Evolutionary conservation across 2,329 filamentous ascomycete species (phyloP).

Genomic region (Phialemoniopsis sp.): DNA sequence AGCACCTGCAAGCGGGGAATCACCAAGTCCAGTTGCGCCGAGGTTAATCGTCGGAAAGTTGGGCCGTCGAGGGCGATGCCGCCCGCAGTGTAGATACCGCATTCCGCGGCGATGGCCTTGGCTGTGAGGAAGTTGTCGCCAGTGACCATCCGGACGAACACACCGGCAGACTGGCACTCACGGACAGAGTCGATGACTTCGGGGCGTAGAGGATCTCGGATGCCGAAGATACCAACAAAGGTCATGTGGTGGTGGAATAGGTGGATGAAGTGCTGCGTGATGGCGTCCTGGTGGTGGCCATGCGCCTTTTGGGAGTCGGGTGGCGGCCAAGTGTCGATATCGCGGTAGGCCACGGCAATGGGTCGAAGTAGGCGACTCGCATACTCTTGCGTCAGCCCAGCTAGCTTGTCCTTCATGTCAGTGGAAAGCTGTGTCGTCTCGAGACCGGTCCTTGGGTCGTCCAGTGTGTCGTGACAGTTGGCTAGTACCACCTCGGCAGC

Average conservation of each 20-base stretch:
- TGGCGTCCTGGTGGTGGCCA: conserved; percentile 31
- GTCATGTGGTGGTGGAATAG: conserved; percentile 6
- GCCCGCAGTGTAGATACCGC: conserved; percentile 43
- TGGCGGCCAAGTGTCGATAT: conserved; percentile 63
- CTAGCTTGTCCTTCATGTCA: background rate
- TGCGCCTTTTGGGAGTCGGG: conserved; percentile 45
- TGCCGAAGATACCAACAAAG: conserved; percentile 64
- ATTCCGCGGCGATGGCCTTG: conserved; percentile 50
- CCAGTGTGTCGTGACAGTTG: conserved; percentile 35
- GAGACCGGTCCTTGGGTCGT: background rate
- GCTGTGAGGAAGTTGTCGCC: conserved; percentile 59
- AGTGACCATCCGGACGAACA: conserved; percentile 59
- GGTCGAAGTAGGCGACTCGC: conserved; percentile 48
- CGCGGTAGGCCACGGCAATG: conserved; percentile 64
- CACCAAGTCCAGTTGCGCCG: conserved; percentile 45
- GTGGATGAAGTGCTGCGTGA: background rate
- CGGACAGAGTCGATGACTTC: conserved; percentile 57
- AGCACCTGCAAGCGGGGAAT: conserved; percentile 48
- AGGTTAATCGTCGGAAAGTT: conserved; percentile 42
- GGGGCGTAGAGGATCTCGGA: conserved; percentile 65
- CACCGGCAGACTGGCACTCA: conserved; percentile 50
- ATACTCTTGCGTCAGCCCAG: conserved; percentile 47
- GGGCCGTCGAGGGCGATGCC: conserved; percentile 57
- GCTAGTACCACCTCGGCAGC: conserved; percentile 44
- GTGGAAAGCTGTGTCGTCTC: background rate